Conservation (phyloP, 352 stramenopile species). For the Phytophthora chlamydospora region DNA sequence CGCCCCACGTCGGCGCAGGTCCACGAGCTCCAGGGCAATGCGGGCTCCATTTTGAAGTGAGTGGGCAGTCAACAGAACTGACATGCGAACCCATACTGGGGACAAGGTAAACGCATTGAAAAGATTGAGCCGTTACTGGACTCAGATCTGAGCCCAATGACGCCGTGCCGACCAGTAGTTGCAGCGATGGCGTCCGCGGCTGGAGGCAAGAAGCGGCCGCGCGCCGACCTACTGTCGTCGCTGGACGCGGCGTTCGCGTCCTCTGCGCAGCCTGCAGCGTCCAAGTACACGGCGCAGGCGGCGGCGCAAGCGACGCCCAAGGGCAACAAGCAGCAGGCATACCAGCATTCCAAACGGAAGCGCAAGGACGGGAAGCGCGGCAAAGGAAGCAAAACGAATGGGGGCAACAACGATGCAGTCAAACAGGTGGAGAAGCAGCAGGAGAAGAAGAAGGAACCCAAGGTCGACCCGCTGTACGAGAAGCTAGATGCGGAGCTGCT, state of each 20-base stretch:
- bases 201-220: conserved; percentile 64
- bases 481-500: conserved; percentile 57
- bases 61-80: conserved; percentile 9
- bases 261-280: conserved; percentile 34
- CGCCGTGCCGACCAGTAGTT: conserved; percentile 10
- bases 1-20: conserved; percentile 41
- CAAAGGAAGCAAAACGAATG: conserved; percentile 11
- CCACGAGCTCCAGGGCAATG: conserved; percentile 39
- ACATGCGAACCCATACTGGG: conserved; percentile 13
- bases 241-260: conserved; percentile 74
- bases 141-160: conserved; percentile 30
- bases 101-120: conserved; percentile 4
- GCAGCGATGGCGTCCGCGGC: conserved; percentile 29
- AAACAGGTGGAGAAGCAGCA: conserved; percentile 11
- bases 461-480: conserved; percentile 57
- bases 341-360: conserved; percentile 72
- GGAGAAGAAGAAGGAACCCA: conserved; percentile 15
- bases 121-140: conserved; percentile 20
- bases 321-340: conserved; percentile 64
- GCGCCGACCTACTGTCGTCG: conserved; percentile 75
- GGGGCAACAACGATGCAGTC: conserved; percentile 4
- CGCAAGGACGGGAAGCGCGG: conserved; percentile 37
- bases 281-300: conserved; percentile 77
- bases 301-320: conserved; percentile 43
- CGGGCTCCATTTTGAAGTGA: conserved; percentile 32